Evolutionary conservation across 2,329 filamentous ascomycete genomes (phyloP).

Genomic region (Fusarium albidum): DNA sequence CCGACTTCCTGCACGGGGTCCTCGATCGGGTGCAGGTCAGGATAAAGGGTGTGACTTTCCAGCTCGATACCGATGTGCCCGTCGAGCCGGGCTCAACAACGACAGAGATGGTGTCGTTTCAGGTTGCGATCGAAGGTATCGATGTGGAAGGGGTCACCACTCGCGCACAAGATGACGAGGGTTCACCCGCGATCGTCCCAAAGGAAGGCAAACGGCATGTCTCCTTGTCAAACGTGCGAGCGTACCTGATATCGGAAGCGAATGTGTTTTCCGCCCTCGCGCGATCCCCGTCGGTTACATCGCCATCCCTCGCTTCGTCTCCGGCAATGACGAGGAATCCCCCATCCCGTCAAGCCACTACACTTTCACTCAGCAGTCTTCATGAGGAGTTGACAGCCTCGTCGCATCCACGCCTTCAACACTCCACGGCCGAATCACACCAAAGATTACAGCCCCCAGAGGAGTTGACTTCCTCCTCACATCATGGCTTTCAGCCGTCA

Average conservation of each 20-base stretch:
- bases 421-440: slow-evolving; percentile 28
- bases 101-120: slow-evolving; percentile 67
- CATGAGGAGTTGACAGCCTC: slow-evolving; percentile 37
- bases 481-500: slow-evolving; percentile 19
- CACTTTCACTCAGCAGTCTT: slow-evolving; percentile 40
- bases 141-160: slow-evolving; percentile 72
- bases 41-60: slow-evolving; percentile 71
- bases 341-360: slow-evolving; percentile 44
- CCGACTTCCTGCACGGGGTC: slow-evolving; percentile 77
- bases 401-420: slow-evolving; percentile 38
- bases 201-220: slow-evolving; percentile 73
- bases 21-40: slow-evolving; percentile 74
- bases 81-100: slow-evolving; percentile 55
- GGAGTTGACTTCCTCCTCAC: slow-evolving; percentile 9
- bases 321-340: slow-evolving; percentile 55
- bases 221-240: slow-evolving; percentile 68
- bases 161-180: slow-evolving; percentile 41
- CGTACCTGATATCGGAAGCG: slow-evolving; percentile 72
- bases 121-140: slow-evolving; percentile 70
- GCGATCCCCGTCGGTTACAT: slow-evolving; percentile 61
- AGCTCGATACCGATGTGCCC: slow-evolving; percentile 68
- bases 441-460: slow-evolving; percentile 27
- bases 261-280: slow-evolving; percentile 69
- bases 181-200: slow-evolving; percentile 49
- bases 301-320: slow-evolving; percentile 56